These are phyloP conservation scores for Saturnispora gosingensis DNA, from an alignment of 805 yeast species.

Conservation along the genomic window DNA sequence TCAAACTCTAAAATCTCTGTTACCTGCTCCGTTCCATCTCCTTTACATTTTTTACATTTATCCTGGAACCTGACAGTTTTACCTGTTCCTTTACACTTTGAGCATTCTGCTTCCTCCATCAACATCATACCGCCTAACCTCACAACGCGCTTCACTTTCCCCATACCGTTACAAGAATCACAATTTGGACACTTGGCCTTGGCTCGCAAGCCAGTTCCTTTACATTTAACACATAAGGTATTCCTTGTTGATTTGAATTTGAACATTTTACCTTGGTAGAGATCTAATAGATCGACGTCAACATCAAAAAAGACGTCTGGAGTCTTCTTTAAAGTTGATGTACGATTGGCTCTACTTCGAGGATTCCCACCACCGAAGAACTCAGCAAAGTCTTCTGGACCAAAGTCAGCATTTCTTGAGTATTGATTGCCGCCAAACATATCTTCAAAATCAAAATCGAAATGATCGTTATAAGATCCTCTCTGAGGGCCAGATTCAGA, in stretches of 20 bases:
- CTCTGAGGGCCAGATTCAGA: conserved; percentile 21
- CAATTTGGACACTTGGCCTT: conserved; percentile 50
- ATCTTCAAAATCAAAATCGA: conserved; percentile 14
- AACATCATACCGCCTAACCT: conserved; percentile 73
- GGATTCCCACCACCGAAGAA: conserved; percentile 40
- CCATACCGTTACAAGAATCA: conserved; percentile 63
- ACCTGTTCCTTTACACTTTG: conserved; percentile 66
- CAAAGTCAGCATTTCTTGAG: conserved; percentile 31
- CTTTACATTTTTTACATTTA: conserved; percentile 68
- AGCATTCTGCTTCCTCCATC: conserved; percentile 51
- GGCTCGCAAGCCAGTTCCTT: conserved; percentile 66
- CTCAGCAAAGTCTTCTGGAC: conserved; percentile 69
- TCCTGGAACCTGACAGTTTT: conserved; percentile 51
- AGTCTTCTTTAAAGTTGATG: conserved; percentile 28
- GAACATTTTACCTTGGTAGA: conserved; percentile 72
- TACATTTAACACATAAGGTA: conserved; percentile 61
- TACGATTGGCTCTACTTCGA: conserved; percentile 3
- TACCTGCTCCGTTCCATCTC: conserved; percentile 52
- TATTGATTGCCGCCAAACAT: conserved; percentile 23
- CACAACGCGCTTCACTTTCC: conserved; percentile 48
- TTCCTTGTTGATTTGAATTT: conserved; percentile 66
- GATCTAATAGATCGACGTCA: conserved; percentile 58
- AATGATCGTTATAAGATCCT: conserved; percentile 10
- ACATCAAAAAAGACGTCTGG: conserved; percentile 62
- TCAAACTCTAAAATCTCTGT: conserved; percentile 68